A percentile compares a stretch with the other conserved stretches of the same genome.
Conservation (phyloP, 768 basidiomycete genomes). For the Lentinula guzmanii region DNA sequence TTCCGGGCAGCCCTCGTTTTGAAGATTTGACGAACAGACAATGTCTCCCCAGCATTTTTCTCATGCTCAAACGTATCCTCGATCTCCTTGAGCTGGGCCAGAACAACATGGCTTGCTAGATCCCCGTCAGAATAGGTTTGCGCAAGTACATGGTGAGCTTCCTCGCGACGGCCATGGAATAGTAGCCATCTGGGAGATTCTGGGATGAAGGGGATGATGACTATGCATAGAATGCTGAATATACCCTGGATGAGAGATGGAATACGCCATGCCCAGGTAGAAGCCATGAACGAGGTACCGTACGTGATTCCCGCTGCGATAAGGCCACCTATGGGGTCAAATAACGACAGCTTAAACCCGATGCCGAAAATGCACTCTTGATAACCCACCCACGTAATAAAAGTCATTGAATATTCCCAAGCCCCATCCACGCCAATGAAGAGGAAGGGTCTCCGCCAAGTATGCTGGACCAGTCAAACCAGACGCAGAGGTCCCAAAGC, state of each 20-base stretch:
- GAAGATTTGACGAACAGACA: conserved; percentile 13
- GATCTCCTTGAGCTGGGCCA: conserved; percentile 26
- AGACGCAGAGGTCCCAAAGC: conserved; percentile 16
- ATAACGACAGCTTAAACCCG: too few species aligned
- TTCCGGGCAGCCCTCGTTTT: conserved; percentile 17
- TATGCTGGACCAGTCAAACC: conserved; percentile 17
- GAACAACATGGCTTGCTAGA: conserved; percentile 20
- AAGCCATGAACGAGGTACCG: conserved; percentile 19
- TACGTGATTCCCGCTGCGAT: conserved; percentile 18
- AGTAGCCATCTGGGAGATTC: conserved; percentile 36
- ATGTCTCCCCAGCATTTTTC: conserved; percentile 14
- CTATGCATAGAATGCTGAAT: conserved; percentile 22
- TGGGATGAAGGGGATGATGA: conserved; percentile 25
- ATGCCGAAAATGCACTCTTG: background rate
- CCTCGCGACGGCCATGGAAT: conserved; percentile 21
- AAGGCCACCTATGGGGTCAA: background rate
- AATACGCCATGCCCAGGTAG: conserved; percentile 27
- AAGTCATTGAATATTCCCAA: conserved; percentile 18
- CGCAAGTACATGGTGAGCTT: conserved; percentile 21
- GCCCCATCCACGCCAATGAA: conserved; percentile 18
- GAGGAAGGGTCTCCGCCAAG: conserved; percentile 15
- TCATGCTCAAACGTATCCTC: conserved; percentile 25
- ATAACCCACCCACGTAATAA: conserved; percentile 16
- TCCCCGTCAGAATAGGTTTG: conserved; percentile 21
- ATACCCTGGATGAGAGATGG: conserved; percentile 25